Evolutionary conservation across 2,329 filamentous ascomycete species (phyloP).

Genomic region (Rhytidhysteron rufulum): DNA sequence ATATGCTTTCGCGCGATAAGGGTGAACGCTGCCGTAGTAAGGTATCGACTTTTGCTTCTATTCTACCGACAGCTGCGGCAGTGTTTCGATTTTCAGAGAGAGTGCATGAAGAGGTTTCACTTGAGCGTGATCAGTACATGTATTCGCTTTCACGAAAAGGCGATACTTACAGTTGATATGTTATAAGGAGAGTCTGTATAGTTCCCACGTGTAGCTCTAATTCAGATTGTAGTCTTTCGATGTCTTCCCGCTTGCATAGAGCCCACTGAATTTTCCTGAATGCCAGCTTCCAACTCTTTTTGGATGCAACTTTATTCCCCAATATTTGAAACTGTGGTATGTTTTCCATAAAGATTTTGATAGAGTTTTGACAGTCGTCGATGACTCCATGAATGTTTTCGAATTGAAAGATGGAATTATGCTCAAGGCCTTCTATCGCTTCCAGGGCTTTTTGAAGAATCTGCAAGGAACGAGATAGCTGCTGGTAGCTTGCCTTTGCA

Average conservation of each 20-base stretch:
- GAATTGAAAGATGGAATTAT: background rate
- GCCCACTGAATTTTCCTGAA: slow-evolving; percentile 4
- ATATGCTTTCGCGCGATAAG: too few species aligned
- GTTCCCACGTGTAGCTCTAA: slow-evolving; percentile 2
- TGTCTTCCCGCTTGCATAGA: slow-evolving; percentile 2
- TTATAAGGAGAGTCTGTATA: slow-evolving; percentile 1
- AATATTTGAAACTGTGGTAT: slow-evolving; percentile 1
- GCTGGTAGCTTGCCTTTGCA: slow-evolving; percentile 1
- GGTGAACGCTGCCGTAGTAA: too few species aligned
- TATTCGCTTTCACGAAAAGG: too few species aligned
- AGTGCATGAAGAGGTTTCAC: too few species aligned
- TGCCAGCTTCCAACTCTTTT: background rate
- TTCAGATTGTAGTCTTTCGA: background rate
- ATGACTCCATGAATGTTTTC: background rate
- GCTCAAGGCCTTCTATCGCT: background rate
- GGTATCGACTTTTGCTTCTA: too few species aligned
- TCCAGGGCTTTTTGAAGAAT: background rate
- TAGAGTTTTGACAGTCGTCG: background rate
- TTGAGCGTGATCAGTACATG: too few species aligned
- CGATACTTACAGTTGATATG: slow-evolving; percentile 5
- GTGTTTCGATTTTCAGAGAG: too few species aligned
- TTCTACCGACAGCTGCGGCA: too few species aligned
- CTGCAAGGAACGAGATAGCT: slow-evolving; percentile 2
- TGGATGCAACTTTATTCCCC: background rate
- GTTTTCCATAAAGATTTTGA: background rate